A percentile compares a stretch with the other conserved stretches of the same genome.
These are phyloP conservation scores for Tetracladium setigerum DNA, from an alignment of 495 filamentous ascomycete genomes.

Conservation along the genomic window DNA sequence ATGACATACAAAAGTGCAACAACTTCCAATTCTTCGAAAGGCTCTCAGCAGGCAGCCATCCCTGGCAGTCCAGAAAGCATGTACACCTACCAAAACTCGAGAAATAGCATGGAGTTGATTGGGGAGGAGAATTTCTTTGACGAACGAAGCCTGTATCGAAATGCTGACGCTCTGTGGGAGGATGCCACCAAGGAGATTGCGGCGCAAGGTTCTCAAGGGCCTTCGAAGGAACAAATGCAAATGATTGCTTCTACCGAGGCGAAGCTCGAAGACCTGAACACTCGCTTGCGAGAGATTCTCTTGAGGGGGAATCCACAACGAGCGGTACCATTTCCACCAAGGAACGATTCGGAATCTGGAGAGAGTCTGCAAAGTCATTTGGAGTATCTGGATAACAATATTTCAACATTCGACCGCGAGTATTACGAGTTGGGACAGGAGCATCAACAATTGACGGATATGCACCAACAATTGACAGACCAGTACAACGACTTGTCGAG, in stretches of 20 bases:
- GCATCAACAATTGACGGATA: no score
- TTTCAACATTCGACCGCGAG: slow-evolving; percentile 31
- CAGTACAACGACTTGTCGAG: no score
- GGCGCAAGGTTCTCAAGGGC: no score
- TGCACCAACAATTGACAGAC: no score
- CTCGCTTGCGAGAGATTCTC: slow-evolving; percentile 58
- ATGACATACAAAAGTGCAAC: slow-evolving; percentile 65
- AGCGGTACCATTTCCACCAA: slow-evolving; percentile 25
- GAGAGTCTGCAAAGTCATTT: slow-evolving; percentile 32
- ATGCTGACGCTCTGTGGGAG: slow-evolving; percentile 55
- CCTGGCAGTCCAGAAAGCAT: slow-evolving; percentile 64
- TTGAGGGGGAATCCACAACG: slow-evolving; percentile 47
- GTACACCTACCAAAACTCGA: slow-evolving; percentile 48
- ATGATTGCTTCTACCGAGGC: slow-evolving; percentile 54
- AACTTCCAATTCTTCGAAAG: slow-evolving; percentile 17
- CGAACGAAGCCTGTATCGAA: slow-evolving; percentile 70
- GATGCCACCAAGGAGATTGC: slow-evolving; percentile 19
- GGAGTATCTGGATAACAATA: slow-evolving; percentile 41
- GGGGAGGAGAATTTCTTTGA: slow-evolving; percentile 55
- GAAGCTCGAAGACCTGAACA: slow-evolving; percentile 66
- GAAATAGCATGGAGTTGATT: slow-evolving; percentile 39
- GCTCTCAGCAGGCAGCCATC: slow-evolving; percentile 31
- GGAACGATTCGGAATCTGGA: slow-evolving; percentile 31
- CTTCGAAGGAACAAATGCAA: slow-evolving; percentile 30
- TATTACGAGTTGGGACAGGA: slow-evolving; percentile 2